Percentiles rank a stretch among this genome's conserved stretches.
These are phyloP conservation scores for Naganishia albida DNA, from an alignment of 1,284 basidiomycete species.

Conservation along the genomic window DNA sequence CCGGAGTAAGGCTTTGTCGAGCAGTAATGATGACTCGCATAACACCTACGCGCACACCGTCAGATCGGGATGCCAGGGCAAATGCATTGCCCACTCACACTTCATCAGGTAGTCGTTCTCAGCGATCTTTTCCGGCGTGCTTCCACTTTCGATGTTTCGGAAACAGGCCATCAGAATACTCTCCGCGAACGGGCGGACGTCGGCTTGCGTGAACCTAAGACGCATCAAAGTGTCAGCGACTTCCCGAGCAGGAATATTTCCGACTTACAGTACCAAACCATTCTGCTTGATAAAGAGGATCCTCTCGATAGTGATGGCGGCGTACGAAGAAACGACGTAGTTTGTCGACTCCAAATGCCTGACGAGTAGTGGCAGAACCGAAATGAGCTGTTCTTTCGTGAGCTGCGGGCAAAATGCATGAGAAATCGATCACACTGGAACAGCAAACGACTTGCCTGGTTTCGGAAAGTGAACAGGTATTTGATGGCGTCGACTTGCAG, in stretches of 20 bases:
- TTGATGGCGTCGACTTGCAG: constrained; percentile 95
- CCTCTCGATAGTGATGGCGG: constrained; percentile 73
- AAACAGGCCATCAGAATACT: constrained; percentile 76
- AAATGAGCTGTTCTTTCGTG: constrained; percentile 89
- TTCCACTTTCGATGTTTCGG: constrained; percentile 75
- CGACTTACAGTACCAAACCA: constrained; percentile 65
- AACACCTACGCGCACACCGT: constrained; percentile 61
- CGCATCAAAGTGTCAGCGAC: background rate
- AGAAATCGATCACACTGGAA: constrained; percentile 6
- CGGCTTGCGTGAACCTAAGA: constrained; percentile 75
- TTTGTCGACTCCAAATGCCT: constrained; percentile 78
- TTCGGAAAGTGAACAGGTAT: constrained; percentile 90
- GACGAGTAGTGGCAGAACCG: constrained; percentile 85
- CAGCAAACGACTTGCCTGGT: constrained; percentile 64
- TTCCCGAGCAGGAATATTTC: constrained; percentile 36
- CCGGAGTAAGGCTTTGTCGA: constrained; percentile 71
- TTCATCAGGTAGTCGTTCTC: constrained; percentile 99
- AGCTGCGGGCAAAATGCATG: constrained; percentile 59
- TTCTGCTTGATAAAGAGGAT: constrained; percentile 83
- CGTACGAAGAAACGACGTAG: constrained; percentile 70
- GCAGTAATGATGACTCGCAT: constrained; percentile 94
- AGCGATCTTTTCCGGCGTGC: constrained; percentile 87
- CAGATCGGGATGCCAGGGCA: background rate
- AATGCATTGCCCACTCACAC: constrained; percentile 64
- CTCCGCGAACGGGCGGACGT: constrained; percentile 79